Evolutionary conservation across 306 rosid genomes (phyloP).

Genomic region (Rosa persica): DNA sequence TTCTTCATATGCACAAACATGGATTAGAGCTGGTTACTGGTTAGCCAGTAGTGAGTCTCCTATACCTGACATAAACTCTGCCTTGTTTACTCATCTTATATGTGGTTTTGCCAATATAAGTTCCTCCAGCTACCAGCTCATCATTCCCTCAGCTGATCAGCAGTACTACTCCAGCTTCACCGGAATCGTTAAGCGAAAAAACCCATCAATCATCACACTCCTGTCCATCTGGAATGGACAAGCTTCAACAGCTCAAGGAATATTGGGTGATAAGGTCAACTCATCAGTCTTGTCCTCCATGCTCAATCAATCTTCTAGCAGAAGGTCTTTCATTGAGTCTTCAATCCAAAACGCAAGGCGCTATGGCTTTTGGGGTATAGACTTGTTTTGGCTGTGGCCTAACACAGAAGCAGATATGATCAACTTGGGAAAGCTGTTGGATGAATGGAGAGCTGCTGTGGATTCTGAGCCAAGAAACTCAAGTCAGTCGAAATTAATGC

Average conservation of each 20-base stretch:
- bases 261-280: conserved; percentile 19
- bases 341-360: conserved; percentile 40
- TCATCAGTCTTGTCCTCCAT: conserved; percentile 19
- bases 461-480: conserved; percentile 25
- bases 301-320: conserved; percentile 17
- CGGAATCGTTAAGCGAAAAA: conserved; percentile 24
- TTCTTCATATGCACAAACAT: conserved; percentile 26
- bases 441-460: conserved; percentile 41
- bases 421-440: conserved; percentile 38
- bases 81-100: conserved; percentile 42
- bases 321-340: conserved; percentile 55
- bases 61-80: conserved; percentile 34
- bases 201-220: conserved; percentile 43
- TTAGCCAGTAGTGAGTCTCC: conserved; percentile 26
- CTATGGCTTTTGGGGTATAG: conserved; percentile 47
- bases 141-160: conserved; percentile 29
- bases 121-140: conserved; percentile 21
- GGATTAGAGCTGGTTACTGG: conserved; percentile 52
- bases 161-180: conserved; percentile 36
- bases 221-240: conserved; percentile 37
- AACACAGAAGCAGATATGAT: conserved; percentile 13
- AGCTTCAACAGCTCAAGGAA: background rate
- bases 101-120: conserved; percentile 42
- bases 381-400: conserved; percentile 42
- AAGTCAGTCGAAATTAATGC: conserved; percentile 10